Base-by-base conservation (phyloP, 2,329 filamentous ascomycete species). In the Didymellaceae sp. region DNA sequence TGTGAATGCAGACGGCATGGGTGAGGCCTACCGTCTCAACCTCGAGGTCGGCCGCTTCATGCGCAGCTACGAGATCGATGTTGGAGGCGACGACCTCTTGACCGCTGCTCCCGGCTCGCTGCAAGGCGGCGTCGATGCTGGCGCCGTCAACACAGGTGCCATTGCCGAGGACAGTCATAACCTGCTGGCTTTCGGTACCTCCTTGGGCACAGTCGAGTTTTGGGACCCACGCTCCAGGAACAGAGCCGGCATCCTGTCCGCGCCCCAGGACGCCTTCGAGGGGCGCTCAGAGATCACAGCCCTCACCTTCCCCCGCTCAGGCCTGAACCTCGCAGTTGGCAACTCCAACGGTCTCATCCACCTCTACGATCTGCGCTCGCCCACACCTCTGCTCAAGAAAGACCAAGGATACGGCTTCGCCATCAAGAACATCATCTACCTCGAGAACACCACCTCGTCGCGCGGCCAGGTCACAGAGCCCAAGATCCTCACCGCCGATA, bases 351-450 rank as follows among this genome's bases (percentile, higher is more conserved):
- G 95, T 17, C 82, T 97, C 38, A 85, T 97, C 37, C 88, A 95
- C 65, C 83, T 97, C 6, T 99, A 96, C 70, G 94, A 99, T 73
- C 78, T 99, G 42, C 89, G 94, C 67, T 91, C 91, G 17, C 91
- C 94, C 0, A 82, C 89, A 0, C 91, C 95, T 1, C 77, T 96
- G 7, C 78, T 97, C 39, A 90, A 87, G 69, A 97, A 97, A 73
- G 93, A 97, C 63, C 94, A 99, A 75, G 94, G 95, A 39, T 96
- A 96, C 70, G 93, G 93, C 2, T 95, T 91, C 68, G 85, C 93
- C 0, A 91, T 99, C 51, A 89, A 96, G 67, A 96, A 90, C 37
- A 79, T 99, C 45, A 80, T 82, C 52, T 88, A 86, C 71, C 77
- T 88, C 32, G 77, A 80, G 9, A 89, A 88, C 9, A 88, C 85